Evolutionary conservation across 2,329 filamentous ascomycete genomes (phyloP).

Genomic region (Claviceps sp.): DNA sequence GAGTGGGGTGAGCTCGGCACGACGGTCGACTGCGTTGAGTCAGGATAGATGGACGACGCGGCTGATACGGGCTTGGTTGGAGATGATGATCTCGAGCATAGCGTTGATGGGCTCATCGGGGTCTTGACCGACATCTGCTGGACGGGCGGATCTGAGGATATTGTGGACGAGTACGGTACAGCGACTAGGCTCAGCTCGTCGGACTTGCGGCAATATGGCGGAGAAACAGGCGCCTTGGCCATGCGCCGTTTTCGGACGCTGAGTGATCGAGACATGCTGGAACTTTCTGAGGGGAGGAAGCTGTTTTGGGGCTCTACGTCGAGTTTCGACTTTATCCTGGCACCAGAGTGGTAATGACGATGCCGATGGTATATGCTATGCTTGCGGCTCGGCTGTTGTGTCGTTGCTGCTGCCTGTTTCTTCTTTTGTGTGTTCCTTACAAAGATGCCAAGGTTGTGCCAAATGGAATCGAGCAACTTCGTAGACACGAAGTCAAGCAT

Average conservation of each 20-base stretch:
- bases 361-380: not conserved
- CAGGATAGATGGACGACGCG: conserved; percentile 2
- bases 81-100: not conserved
- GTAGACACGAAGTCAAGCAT: not conserved
- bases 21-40: conserved; percentile 1
- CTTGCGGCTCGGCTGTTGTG: not conserved
- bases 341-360: not conserved
- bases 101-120: not conserved
- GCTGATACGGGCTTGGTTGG: not conserved
- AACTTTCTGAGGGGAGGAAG: not conserved
- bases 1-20: not conserved
- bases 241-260: not conserved
- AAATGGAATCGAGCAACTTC: not conserved
- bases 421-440: not conserved
- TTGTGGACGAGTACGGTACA: conserved; percentile 1
- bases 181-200: not conserved
- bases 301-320: not conserved
- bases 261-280: not conserved
- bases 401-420: not conserved
- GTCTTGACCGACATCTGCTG: not conserved
- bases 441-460: not conserved
- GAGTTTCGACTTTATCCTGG: not conserved
- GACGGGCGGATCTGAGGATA: not conserved
- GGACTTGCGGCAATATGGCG: not conserved
- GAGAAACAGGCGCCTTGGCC: not conserved